Conservation (phyloP, 257 asterid species). For the Leonotis leonurus region DNA sequence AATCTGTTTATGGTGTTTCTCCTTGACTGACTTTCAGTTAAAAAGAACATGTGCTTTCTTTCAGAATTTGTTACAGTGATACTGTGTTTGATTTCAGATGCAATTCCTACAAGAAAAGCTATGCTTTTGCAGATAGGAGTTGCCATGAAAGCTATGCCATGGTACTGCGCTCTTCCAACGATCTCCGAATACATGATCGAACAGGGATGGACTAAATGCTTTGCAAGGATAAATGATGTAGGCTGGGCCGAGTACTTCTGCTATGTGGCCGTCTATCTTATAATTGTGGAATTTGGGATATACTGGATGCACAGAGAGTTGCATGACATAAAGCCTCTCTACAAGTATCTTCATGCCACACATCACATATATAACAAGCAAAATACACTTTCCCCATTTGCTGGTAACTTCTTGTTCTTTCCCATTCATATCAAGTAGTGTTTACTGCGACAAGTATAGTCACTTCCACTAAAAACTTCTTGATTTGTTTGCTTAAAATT, state of each 20-base stretch:
- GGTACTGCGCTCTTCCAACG: conserved; percentile 75
- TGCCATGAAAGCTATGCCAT: conserved; percentile 98
- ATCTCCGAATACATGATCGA: conserved; percentile 87
- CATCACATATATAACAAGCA: conserved; percentile 99
- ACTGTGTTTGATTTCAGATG: conserved; percentile 44
- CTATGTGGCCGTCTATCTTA: conserved; percentile 51
- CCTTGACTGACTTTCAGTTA: neutral
- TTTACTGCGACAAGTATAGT: neutral
- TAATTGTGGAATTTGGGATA: conserved; percentile 82
- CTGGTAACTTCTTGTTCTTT: conserved; percentile 48
- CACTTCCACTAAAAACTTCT: neutral
- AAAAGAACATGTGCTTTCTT: neutral
- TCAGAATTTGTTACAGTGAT: conserved; percentile 14
- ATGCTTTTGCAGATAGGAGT: conserved; percentile 92
- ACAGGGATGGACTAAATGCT: conserved; percentile 84
- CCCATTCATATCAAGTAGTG: conserved; percentile 3
- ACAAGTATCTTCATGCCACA: conserved; percentile 89
- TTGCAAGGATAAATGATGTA: conserved; percentile 57
- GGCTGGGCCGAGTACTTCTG: conserved; percentile 51
- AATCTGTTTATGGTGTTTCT: neutral
- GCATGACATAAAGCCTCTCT: conserved; percentile 93
- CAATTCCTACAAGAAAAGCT: conserved; percentile 72
- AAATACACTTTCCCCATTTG: conserved; percentile 95
- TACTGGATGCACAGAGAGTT: conserved; percentile 98
- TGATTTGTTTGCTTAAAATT: neutral